Evolutionary conservation across 1,284 basidiomycete genomes (phyloP), one percentile per base, ranked within the genome.

Genomic region (Cryptococcus jaspeensis): DNA sequence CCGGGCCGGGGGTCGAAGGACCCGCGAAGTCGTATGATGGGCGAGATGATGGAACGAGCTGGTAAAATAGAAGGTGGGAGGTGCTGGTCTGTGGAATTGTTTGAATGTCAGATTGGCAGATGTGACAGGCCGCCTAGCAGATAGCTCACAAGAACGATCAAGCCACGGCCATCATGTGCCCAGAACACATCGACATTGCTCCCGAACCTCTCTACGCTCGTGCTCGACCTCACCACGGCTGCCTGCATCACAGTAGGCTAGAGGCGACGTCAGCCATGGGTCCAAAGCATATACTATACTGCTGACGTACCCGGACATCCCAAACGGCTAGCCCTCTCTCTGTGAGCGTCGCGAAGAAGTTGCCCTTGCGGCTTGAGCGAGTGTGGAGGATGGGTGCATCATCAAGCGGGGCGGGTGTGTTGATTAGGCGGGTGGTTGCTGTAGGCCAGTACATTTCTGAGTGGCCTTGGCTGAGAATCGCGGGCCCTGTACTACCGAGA

Each of bases 221-320:
- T 82, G 8, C 83, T 76, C n/a, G 88, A 88, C 48, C 92, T 84
- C 35, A 85, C 82, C 20, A 92, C 81, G 62, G 86, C 83, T 15
- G 89, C 85, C 60, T 94, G 79, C 12, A 89, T 81, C 22, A 87
- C 85, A 28, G 87, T 85, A 1, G 92, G 92, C 91, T 94, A 68
- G 2, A 6, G 9, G 9, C 28, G 9, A 32, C 9, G 9, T 32
- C 28, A 8, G 36, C n/a, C 8, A 12, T 25, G 20, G 32, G n/a
- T n/a, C n/a, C n/a, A 18, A 18, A 9, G 18, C 15, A 28, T 15
- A 28, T 25, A 5, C 12, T 11, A 18, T 4, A n/a, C 9, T 52
- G 35, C 49, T 43, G 25, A 37, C 88, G 68, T 75, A 93, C 91
- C 74, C 90, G 82, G 58, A 90, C 87, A 73, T 87, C 84, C 91